Evolutionary conservation across 2,329 filamentous ascomycete genomes (phyloP), one percentile per base, ranked within the genome.

Genomic region (Akanthomyces dipterigenus): DNA sequence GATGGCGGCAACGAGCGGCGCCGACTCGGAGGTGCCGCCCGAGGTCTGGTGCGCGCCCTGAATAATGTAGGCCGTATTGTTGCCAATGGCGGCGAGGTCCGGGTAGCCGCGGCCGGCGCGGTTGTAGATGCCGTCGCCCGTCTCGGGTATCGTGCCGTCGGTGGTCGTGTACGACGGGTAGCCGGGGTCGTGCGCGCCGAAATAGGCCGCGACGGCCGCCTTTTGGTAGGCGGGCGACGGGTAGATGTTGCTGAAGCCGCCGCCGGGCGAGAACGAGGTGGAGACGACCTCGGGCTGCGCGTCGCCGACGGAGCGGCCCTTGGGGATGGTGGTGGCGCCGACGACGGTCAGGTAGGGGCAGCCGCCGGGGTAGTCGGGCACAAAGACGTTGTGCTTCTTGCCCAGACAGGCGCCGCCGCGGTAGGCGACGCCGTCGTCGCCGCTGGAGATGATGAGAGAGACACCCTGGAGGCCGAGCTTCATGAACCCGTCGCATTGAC

Each of bases 341-440:
- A 82, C 79, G 5, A 77, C 73, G 0, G 78, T 80, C 24, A 82
- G 70, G 67, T 77, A 5, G 77, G 80, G 63, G 77, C 66, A 81
- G 79, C 8, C 62, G 63, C 3, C 77, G 73, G 36, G 71, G 69
- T 1, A 70, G 64, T 66, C 77, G 76, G 68, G 77, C 26, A 66
- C 71, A 61, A 72, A 68, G 34, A 67, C 55, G 26, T 46, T 22
- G 18, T 54, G 20, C 26, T 26, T 24, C 12, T n/a, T 5, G 46
- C 46, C 46, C 18, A 40, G n/a, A 20, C 56, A 59, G 16, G 22
- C 14, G 14, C 53, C 55, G 6, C 61, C 61, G 63, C 66, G 24
- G 24, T 31, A n/a, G 14, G 70, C 74, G 3, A 75, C 72, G 16
- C 75, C 76, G n/a, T 68, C 67, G 64, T 77, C 76, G 40, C 77